These are phyloP conservation scores for Podospora conica DNA, from an alignment of 495 filamentous ascomycete species.

Conservation along the genomic window DNA sequence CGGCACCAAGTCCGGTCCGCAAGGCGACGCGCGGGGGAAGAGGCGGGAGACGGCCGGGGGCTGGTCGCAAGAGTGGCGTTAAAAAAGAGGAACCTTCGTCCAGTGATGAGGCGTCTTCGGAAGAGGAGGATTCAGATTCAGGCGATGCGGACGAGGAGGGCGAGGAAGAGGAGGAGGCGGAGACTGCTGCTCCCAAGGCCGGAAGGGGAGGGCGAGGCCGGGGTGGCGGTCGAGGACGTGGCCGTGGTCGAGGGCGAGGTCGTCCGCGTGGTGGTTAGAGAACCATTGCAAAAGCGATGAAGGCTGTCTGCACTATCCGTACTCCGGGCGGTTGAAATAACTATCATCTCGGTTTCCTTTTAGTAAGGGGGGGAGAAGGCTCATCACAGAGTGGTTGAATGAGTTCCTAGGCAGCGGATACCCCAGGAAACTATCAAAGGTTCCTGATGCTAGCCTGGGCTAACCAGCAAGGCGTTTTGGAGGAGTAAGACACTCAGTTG, in stretches of 20 bases:
- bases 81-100: constrained; percentile 45
- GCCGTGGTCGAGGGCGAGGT: neutral
- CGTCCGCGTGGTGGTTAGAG: neutral
- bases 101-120: constrained; percentile 57
- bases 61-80: constrained; percentile 26
- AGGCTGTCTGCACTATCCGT: neutral
- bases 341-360: too few species aligned
- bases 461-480: neutral
- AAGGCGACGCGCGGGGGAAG: constrained; percentile 33
- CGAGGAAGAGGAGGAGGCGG: constrained; percentile 27
- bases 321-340: too few species aligned
- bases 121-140: constrained; percentile 49
- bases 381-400: neutral
- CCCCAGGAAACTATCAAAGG: neutral
- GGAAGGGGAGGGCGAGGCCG: constrained; percentile 20
- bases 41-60: constrained; percentile 37
- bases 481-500: neutral
- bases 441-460: neutral
- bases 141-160: constrained; percentile 41
- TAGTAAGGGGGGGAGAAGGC: too few species aligned
- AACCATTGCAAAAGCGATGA: neutral
- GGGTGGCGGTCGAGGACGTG: constrained; percentile 29
- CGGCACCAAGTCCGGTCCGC: constrained; percentile 28
- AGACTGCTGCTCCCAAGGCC: constrained; percentile 19
- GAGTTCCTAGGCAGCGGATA: neutral